Base-by-base conservation (phyloP, 352 stramenopile genomes). In the Pythium periplocum region DNA sequence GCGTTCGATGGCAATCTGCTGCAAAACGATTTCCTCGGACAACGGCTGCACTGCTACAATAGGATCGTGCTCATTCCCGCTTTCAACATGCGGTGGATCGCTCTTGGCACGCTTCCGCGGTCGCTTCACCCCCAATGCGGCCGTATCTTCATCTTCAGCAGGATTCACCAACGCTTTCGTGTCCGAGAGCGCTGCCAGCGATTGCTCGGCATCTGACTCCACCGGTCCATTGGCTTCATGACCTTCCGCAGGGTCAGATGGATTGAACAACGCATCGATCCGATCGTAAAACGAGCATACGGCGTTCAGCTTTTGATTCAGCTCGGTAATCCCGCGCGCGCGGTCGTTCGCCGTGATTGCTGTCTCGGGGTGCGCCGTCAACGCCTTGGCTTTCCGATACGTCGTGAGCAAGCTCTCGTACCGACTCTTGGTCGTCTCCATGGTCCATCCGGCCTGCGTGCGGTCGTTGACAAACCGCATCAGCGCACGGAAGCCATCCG, bases 321-420 rank as follows among this genome's bases (percentile, higher is more conserved):
- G 7, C 4, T 48, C 44, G 7, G 34, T 58, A 34, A 68, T 61
- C 12, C 65, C 61, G 2, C 57, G 45, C 39, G 55, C 46, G 9
- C 51, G 61, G 37, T 68, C 53, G 38, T 53, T 62, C 31, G 60
- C 49, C 44, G 61, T 45, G 32, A 68, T 10, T 33, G 47, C 50
- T 4, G 68, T 66, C 8, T 64, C 55, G 0, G 45, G 11, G 8
- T 55, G 52, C 39, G 46, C 35, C 2, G 53, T 41, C 32, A 55
- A 50, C 7, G 59, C 38, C 38, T 70, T 73, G 32, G 65, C 62
- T 42, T 77, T 75, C 26, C 61, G 50, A 55, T 73, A 82, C 31
- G 61, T 67, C 11, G 64, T 60, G 57, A 86, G 59, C 46, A 83
- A 71, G 53, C 72, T 82, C 61, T 83, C 73, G 52, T 72, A 82